Base-by-base conservation (phyloP, 2,329 filamentous ascomycete species). In the Microascus cirrosus region DNA sequence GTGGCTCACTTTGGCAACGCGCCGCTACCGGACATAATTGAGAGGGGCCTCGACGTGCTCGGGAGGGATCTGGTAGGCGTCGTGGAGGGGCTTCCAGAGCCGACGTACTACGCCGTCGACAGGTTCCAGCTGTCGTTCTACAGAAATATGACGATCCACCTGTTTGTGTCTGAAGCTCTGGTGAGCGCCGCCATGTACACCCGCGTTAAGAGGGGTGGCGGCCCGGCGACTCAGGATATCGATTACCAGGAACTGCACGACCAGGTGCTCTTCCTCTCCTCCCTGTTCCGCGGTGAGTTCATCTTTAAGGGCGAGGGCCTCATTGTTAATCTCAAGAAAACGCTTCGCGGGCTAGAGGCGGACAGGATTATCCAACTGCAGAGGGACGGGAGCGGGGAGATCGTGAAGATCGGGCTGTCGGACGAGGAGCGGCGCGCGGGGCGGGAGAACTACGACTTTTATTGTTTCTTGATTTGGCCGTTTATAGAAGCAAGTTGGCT, bases 51-150 rank as follows among this genome's bases (percentile, higher is more conserved):
- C 2, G 93, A 96, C 54, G 94, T 97, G 0, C 79, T 99, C 0
- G 94, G 94, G 0, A 89, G 90, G 57, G 88, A 94, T 55, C 80
- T 99, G 1, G 91, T 99, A 0, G 90, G 92, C 4, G 77, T 86
- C 4, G 79, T 95, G 0, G 81, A 86, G 42, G 90, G 86, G 0
- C 74, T 99, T 5, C 87, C 89, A 0, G 94, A 99, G 69, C 89
- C 90, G 20, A 97, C 94, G 0, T 97, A 90, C 71, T 96, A 90
- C 66, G 94, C 94, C 4, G 91, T 96, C 45, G 94, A 99, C 70
- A 83, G 91, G 57, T 99, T 99, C 75, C 94, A 99, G 68, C 81
- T 99, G 11, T 96, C 91, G 0, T 99, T 99, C 71, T 99, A 99
- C 73, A 86, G 94, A 56, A 99, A 99, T 71, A 97, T 97, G 94